Base-by-base conservation (phyloP, 352 stramenopile species). In the Elongisporangium undulatum region DNA sequence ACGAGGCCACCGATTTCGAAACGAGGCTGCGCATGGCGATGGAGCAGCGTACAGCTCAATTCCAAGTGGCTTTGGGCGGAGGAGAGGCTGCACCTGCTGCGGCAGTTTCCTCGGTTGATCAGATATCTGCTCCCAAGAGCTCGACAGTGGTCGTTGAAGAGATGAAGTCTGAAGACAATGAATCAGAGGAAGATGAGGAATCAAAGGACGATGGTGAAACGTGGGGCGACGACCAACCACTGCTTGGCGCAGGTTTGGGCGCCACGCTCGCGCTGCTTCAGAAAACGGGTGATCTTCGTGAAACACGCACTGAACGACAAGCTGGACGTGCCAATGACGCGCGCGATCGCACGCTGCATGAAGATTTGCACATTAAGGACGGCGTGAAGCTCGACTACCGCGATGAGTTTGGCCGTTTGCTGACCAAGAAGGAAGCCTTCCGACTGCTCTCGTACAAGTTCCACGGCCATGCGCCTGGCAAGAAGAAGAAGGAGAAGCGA, bases 371-470 rank as follows among this genome's bases (percentile, higher is more conserved):
- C 0, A 58, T 95, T 38, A 92, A 92, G 63, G 83, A 93, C 53
- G 86, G 86, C n/a, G 84, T 94, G 21, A 94, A 92, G 56, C 67
- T 99, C 15, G 96, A 99, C 69, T 99, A 99, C 77, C 86, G 97
- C 49, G 97, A 99, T 69, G 95, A 99, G 55, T 95, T 98, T 72
- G 97, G 97, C 5, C 91, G 94, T 3, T 68, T 99, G 45, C 75
- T 99, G 10, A 99, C 97, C 7, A 91, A 97, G 51, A 99, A 99
- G 68, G 97, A 99, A 71, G 96, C 97, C 0, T 99, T 98, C 83
- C 93, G 97, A 26, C 79, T 99, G 67, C 75, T 99, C 26, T 98
- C 92, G 72, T 99, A 99, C 82, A 97, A 98, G 66, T 99, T 99
- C 76, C 97, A 99, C 71, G 97, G 97, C 22, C 94, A 99, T 64